These are phyloP conservation scores for Pecoramyces ruminantium DNA, from an alignment of 192 early-diverging fungal species.

Conservation along the genomic window DNA sequence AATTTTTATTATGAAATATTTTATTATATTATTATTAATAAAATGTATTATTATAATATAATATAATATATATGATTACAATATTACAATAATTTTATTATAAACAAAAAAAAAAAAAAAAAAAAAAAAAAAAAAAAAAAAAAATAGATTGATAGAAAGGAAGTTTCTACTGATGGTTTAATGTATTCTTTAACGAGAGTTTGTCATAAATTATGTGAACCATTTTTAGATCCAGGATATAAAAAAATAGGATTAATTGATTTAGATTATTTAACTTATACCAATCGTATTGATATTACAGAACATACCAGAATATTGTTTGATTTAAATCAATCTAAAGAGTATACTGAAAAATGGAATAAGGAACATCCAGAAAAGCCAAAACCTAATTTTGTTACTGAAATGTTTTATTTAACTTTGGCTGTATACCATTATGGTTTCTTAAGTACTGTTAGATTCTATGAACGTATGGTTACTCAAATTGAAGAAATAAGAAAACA, in stretches of 20 bases:
- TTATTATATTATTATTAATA: too few relatives aligned
- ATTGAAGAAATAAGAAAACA: slow-evolving; percentile 52
- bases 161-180: slow-evolving; percentile 73
- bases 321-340: slow-evolving; percentile 45
- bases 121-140: too few relatives aligned
- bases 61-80: too few relatives aligned
- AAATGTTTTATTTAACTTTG: slow-evolving; percentile 71
- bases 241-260: slow-evolving; percentile 58
- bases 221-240: slow-evolving; percentile 61
- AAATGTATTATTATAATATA: too few relatives aligned
- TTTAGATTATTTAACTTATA: slow-evolving; percentile 42
- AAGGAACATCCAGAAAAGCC: neutral
- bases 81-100: too few relatives aligned
- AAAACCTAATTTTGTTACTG: slow-evolving; percentile 67
- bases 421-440: slow-evolving; percentile 64
- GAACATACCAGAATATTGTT: slow-evolving; percentile 69
- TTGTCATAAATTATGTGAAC: slow-evolving; percentile 57
- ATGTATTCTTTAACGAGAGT: slow-evolving; percentile 55
- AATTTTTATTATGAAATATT: too few relatives aligned
- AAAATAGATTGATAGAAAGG: slow-evolving; percentile 33
- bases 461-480: slow-evolving; percentile 19
- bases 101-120: too few relatives aligned
- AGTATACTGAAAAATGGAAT: slow-evolving; percentile 23
- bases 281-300: slow-evolving; percentile 32
- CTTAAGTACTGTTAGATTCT: slow-evolving; percentile 51